Base-by-base conservation (phyloP, 331 rosid species). In the Arachis monticola region DNA sequence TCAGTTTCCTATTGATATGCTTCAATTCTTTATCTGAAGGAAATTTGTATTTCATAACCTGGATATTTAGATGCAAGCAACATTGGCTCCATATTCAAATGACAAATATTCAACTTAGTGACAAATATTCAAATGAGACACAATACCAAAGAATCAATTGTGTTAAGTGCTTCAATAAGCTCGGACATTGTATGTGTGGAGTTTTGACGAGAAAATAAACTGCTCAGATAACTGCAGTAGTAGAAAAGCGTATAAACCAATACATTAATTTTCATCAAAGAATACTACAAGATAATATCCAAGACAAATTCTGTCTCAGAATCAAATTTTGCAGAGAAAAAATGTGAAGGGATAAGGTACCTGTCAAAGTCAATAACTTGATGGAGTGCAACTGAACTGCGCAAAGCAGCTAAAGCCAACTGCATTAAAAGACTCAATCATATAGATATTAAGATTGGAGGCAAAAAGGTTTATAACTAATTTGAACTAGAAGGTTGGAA, bases 21-120 rank as follows among this genome's bases (percentile, higher is more conserved):
- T 87, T 91, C 86, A 90, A 77, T 80, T 95, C 99, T 70, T 90
- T 92, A 58, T 92, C 97, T 44, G 97, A 87, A 60, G 98, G 93
- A 81, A 78, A 84, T 68, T 74, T 87, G 77, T 86, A 87, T 67
- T 77, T 83, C 69, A 66, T 87, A 68, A 86, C 93, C 99, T 89
- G 83, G 67, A 70, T 14, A 63, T 27, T 72, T 12, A 68, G 77
- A 38, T 3, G 65, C 69, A 79, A 80, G 61, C 58, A 47, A 80
- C 82, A 72, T 58, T 64, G 70, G 67, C 80, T 60, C 72, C 73
- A 53, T 70, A 79, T 61, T 64, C 48, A 47, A 51, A 41, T 13
- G n/a, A 57, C 66, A 72, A 60, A 76, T 48, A 70, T 61, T 64
- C 48, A 47, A 70, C 74, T 64, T 10, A 51, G 31, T 13, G n/a